Evolutionary conservation across 2,329 filamentous ascomycete genomes (phyloP), one percentile per base, ranked within the genome.

Genomic region (Colletotrichum sojae): DNA sequence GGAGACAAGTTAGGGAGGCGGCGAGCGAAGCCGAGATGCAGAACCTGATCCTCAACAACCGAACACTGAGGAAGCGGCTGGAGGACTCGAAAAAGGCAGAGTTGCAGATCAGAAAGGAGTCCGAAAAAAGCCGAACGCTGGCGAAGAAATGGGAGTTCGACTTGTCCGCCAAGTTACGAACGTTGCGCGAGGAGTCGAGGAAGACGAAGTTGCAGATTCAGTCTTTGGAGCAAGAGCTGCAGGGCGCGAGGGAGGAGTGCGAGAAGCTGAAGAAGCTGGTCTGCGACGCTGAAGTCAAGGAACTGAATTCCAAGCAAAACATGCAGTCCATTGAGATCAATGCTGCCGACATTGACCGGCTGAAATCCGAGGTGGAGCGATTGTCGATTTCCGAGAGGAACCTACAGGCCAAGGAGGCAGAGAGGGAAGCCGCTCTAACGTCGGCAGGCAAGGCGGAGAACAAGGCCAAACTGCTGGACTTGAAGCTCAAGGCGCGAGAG

Each of bases 1-100:
- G 92, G 15, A 90, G 90, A 71, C 91, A 94, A 67, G 89, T 95
- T 71, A 89, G 89, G 72, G 92, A 95, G 77, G 92, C 92, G 8
- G 92, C 92, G 2, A 91, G 89, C 1, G 93, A 95, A 76, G 93
- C 93, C 0, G 93, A 96, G 76, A 94, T 92, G 2, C 92, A 95
- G 73, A 94, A 94, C 61, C 82, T 96, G 4, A 89, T 95, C 71
- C 91, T 94, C 73, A 90, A 88, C 18, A 95, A 95, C 76, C 89
- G 92, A 18, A 89, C 89, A 20, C 81, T 95, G 36, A 93, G 91
- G 77, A 89, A 89, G 63, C 91, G 92, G 61, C 85, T 94, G 9
- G 90, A 92, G 63, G 92, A 94, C 64, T 90, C 91, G 2, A 93
- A 92, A 74, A 89, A 91, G 73, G 83, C 88, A 2, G 92, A 93